Evolutionary conservation across 2,329 filamentous ascomycete species (phyloP), one percentile per base, ranked within the genome.

Genomic region (Raffaelea arxii): DNA sequence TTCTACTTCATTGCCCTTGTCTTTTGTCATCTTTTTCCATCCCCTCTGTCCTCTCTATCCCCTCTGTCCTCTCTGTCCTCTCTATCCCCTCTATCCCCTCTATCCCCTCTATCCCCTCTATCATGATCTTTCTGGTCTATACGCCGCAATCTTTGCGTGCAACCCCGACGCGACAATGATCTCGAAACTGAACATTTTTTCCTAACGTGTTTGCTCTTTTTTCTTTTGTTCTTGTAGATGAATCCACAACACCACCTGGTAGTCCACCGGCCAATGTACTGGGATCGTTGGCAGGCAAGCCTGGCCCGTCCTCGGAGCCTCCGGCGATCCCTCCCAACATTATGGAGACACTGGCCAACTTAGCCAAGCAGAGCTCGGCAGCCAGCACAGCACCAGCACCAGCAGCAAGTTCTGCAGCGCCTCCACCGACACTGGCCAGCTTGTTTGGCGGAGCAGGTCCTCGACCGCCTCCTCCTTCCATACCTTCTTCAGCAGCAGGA

Each of bases 271-370:
- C 70, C 22, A 66, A 63, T 53, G 54, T 67, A 47, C 57, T 69
- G 55, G 70, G 62, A 53, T 55, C 35, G 47, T 52, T 21, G 35
- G 38, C 41, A 12, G 46, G 44, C 7, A 44, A 54, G 41, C 51
- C 63, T 53, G 51, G 54, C 47, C 50, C 56, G 47, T 62, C 62
- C n/a, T 44, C 58, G 69, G 67, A 72, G 22, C 59, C 62, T 7
- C 55, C 60, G 64, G 70, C 51, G 65, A 69, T 64, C 16, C 58
- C 57, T 16, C 36, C 61, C 51, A 82, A 80, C 54, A 89, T 92
- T 56, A 72, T 90, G 65, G 84, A 86, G 61, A 84, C 84, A 39
- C 74, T 92, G 52, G 84, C 86, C 53, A 86, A 86, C 59, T 84
- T 92, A 66, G 84, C 85, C 35, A 83, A 85, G 53, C 83, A 87